These are phyloP conservation scores for Suhomyces panamericanus DNA, from an alignment of 1,139 yeast genomes.

Conservation along the genomic window DNA sequence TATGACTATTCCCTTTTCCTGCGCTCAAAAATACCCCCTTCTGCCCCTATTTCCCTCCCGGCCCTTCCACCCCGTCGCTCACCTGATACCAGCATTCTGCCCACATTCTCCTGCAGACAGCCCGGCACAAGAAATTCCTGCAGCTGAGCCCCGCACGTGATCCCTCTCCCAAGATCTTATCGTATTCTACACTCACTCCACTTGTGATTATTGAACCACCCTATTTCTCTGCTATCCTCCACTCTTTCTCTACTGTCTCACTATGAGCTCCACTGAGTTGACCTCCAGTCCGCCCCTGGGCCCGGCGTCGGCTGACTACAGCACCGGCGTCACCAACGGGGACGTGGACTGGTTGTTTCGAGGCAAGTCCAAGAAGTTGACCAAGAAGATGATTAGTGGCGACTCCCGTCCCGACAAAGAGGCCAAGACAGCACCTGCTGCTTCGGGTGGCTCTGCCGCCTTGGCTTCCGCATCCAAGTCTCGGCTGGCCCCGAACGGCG, in stretches of 20 bases:
- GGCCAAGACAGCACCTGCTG: background rate
- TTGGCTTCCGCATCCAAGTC: background rate
- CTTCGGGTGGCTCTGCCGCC: background rate
- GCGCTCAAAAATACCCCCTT: too few relatives aligned
- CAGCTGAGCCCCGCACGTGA: too few relatives aligned
- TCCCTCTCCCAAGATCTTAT: too few relatives aligned
- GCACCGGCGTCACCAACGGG: slow-evolving; percentile 63
- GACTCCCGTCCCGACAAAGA: background rate
- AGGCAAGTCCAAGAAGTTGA: slow-evolving; percentile 59
- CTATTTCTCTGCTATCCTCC: too few relatives aligned
- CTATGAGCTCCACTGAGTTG: slow-evolving; percentile 3
- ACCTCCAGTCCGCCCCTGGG: slow-evolving; percentile 6
- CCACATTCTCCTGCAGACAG: too few relatives aligned
- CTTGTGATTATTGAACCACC: too few relatives aligned
- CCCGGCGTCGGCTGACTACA: slow-evolving; percentile 19
- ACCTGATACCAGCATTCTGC: too few relatives aligned
- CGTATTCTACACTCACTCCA: too few relatives aligned
- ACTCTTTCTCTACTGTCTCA: background rate
- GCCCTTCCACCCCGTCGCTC: too few relatives aligned
- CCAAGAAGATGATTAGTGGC: slow-evolving; percentile 37
- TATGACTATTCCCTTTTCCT: background rate
- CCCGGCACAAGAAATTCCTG: background rate
- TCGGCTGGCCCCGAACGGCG: background rate
- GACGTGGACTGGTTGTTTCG: slow-evolving; percentile 78
- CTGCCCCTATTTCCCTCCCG: too few relatives aligned